Conservation (phyloP, 2,329 filamentous ascomycete species). For the Phyllosticta capitalensis region DNA sequence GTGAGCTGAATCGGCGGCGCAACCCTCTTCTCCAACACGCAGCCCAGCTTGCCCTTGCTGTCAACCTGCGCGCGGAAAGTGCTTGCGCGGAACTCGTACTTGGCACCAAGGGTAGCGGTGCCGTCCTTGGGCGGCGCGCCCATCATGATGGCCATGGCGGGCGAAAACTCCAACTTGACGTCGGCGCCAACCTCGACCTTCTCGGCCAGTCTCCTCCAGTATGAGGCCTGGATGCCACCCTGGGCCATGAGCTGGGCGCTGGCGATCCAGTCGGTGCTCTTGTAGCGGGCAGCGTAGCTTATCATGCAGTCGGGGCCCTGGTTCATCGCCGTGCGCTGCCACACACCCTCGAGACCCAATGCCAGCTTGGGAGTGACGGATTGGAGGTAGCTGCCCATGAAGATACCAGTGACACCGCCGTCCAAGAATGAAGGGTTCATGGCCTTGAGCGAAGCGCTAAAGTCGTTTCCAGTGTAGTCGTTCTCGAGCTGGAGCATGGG, state of each 20-base stretch:
- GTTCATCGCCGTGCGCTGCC: constrained; percentile 77
- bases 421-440: constrained; percentile 93
- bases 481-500: constrained; percentile 91
- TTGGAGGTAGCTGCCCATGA: constrained; percentile 92
- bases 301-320: constrained; percentile 84
- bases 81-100: constrained; percentile 95
- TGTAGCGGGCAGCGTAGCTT: constrained; percentile 88
- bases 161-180: constrained; percentile 74
- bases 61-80: constrained; percentile 95
- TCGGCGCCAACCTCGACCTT: constrained; percentile 95
- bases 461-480: constrained; percentile 89
- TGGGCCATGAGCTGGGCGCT: constrained; percentile 83
- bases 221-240: constrained; percentile 80
- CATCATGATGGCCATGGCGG: constrained; percentile 59
- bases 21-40: constrained; percentile 89
- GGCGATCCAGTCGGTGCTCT: constrained; percentile 83
- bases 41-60: constrained; percentile 86
- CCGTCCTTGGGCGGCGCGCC: constrained; percentile 73
- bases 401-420: constrained; percentile 87
- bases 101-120: constrained; percentile 81
- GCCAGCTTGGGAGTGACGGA: constrained; percentile 79
- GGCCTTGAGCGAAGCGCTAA: constrained; percentile 85
- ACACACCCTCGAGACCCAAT: constrained; percentile 84
- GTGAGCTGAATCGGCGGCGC: constrained; percentile 87
- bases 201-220: constrained; percentile 87